Conservation (phyloP, 148 eudicot species). For the Fallopia convolvulus region DNA sequence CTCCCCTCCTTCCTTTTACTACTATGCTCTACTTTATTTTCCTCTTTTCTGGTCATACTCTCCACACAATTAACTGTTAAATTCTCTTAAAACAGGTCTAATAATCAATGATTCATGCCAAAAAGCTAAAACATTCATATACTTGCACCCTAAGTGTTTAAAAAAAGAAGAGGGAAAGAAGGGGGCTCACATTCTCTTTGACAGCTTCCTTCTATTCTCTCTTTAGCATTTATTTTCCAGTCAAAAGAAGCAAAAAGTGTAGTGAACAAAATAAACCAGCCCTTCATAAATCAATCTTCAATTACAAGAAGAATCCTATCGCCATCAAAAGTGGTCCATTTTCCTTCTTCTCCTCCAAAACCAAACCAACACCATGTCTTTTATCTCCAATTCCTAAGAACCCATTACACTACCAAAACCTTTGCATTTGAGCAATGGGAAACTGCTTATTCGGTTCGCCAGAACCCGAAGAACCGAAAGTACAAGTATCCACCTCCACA, state of each 20-base stretch:
- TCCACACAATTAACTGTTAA: neutral
- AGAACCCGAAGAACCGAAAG: conserved; percentile 24
- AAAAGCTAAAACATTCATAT: neutral
- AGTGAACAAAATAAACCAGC: neutral
- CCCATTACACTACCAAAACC: neutral
- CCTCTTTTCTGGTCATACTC: neutral
- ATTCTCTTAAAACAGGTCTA: neutral
- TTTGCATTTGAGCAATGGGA: conserved; percentile 35
- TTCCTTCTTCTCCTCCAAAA: neutral
- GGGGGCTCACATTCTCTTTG: neutral
- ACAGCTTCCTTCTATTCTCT: conserved; percentile 3
- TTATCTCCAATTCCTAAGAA: neutral
- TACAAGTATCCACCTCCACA: conserved; percentile 51
- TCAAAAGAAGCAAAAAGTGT: neutral
- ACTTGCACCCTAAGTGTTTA: neutral
- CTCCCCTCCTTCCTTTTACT: neutral
- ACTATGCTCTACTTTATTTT: neutral
- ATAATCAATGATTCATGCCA: neutral
- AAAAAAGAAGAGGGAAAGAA: neutral
- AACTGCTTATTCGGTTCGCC: conserved; percentile 64
- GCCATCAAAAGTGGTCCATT: neutral
- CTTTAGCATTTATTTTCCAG: conserved; percentile 6
- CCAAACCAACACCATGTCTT: neutral
- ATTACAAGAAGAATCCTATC: conserved; percentile 5
- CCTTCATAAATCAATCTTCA: conserved; percentile 3